Base-by-base conservation (phyloP, 495 filamentous ascomycete species). In the Penicillium taxi region DNA sequence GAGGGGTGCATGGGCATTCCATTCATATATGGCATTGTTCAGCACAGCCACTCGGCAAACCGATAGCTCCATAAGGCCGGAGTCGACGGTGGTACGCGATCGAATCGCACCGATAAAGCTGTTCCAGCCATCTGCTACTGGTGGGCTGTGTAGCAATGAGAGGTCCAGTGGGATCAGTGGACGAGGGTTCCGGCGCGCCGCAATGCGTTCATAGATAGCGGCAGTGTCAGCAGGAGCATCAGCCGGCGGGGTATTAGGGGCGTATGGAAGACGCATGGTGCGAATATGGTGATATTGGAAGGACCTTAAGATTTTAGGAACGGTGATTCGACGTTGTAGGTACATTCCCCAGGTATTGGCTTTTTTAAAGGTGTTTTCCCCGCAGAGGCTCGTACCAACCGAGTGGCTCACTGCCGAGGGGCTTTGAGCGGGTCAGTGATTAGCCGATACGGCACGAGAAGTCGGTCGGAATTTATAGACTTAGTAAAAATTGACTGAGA, bases 71-170 rank as follows among this genome's bases (percentile, higher is more conserved):
- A 60, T 48, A 9, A 63, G 8, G 80, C 80, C 39, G 73, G 63
- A 39, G 70, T 78, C 41, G 80, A 83, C 39, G 68, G 80, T 4
- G 76, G 56, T 64, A 78, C 81, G 37, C 72, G 70, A 25, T 42
- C 83, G 75, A 22, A 88, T 68, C 21, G 83, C 76, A 34, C 75
- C 77, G 2, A 87, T 64, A 63, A 88, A 85, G 35, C 72, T 59
- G 61, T 86, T 87, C 80, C 81, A 88, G 14, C 83, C 83, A 56
- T 82, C 72, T 0, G 83, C 81, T 0, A 88, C 67, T 5, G 74
- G 59, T 6, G 80, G 81, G 13, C 75, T 69, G 59, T 87, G 83
- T 4, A 87, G 70, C 3, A 87, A 71, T 4, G 82, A 59, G 3
- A 81, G 72, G 58, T 88, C 84, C 6, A 86, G 69, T 0, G 75